Evolutionary conservation across 2,329 filamentous ascomycete genomes (phyloP).

Genomic region (Talaromyces sp.): DNA sequence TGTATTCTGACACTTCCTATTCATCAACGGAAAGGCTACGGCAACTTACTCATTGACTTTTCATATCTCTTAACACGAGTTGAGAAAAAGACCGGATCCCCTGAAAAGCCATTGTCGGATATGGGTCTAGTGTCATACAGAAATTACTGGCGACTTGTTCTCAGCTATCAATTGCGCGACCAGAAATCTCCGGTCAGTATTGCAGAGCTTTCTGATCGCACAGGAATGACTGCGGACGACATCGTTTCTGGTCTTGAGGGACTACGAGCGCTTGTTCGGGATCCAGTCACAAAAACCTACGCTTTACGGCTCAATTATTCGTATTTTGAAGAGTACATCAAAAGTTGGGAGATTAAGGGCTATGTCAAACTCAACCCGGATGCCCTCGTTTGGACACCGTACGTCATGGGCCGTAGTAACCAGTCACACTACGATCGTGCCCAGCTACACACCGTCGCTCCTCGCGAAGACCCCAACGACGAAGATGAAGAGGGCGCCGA

Average conservation of each 20-base stretch:
- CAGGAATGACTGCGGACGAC: conserved; percentile 93
- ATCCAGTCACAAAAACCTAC: conserved; percentile 83
- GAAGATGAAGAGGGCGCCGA: conserved; percentile 22
- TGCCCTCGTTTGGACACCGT: conserved; percentile 89
- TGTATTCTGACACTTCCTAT: conserved; percentile 96
- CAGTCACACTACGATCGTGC: conserved; percentile 79
- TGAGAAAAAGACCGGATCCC: conserved; percentile 89
- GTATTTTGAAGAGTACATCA: conserved; percentile 83
- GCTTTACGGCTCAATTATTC: conserved; percentile 81
- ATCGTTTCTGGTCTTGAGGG: conserved; percentile 92
- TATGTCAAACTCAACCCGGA: conserved; percentile 81
- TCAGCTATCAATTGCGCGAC: conserved; percentile 78
- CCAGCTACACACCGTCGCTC: conserved; percentile 81
- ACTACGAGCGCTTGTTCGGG: conserved; percentile 80
- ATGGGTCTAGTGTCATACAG: conserved; percentile 97
- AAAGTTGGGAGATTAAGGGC: conserved; percentile 82
- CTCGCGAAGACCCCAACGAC: conserved; percentile 67
- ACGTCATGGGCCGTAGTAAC: conserved; percentile 87
- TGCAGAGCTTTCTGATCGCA: conserved; percentile 67
- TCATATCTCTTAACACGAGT: conserved; percentile 93
- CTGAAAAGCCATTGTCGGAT: conserved; percentile 94
- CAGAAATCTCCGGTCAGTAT: conserved; percentile 57
- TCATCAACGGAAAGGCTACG: conserved; percentile 94
- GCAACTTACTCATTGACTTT: conserved; percentile 95
- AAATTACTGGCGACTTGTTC: conserved; percentile 89